Conservation (phyloP, 208 protist genomes). For the Tritrichomonas foetus region DNA sequence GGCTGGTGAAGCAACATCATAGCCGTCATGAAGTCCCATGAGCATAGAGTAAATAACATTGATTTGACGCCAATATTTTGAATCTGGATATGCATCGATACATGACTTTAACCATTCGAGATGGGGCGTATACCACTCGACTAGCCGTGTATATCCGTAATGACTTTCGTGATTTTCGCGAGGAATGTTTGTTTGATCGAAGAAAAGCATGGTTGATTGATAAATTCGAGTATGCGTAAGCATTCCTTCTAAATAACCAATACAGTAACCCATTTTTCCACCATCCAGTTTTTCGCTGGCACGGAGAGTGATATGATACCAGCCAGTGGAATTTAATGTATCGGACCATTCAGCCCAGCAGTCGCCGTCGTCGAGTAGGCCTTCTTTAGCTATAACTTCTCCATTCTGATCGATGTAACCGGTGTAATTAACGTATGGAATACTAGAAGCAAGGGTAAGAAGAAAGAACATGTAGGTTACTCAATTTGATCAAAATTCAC, state of each 20-base stretch:
- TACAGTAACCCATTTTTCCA: not conserved
- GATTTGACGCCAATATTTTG: not conserved
- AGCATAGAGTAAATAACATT: not conserved
- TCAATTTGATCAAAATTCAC: too few species aligned
- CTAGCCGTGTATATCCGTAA: not conserved
- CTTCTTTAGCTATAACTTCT: too few species aligned
- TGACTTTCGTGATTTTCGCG: not conserved
- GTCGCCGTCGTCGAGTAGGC: not conserved
- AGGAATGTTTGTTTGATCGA: not conserved
- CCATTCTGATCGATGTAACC: too few species aligned
- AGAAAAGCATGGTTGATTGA: not conserved
- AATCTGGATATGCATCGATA: not conserved
- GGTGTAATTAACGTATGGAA: too few species aligned
- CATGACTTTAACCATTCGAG: not conserved
- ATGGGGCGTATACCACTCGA: not conserved
- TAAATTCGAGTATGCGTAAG: slow-evolving; percentile 11
- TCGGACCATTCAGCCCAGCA: not conserved
- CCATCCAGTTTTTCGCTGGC: not conserved
- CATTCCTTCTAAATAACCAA: not conserved
- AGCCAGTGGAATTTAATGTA: not conserved
- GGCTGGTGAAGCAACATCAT: not conserved
- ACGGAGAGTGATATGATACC: not conserved
- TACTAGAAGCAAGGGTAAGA: too few species aligned
- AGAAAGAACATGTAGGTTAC: too few species aligned
- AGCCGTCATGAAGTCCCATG: not conserved